Evolutionary conservation across 139 green algal genomes (phyloP), one percentile per base, ranked within the genome.

Genomic region (Chlamydomonas sp.): DNA sequence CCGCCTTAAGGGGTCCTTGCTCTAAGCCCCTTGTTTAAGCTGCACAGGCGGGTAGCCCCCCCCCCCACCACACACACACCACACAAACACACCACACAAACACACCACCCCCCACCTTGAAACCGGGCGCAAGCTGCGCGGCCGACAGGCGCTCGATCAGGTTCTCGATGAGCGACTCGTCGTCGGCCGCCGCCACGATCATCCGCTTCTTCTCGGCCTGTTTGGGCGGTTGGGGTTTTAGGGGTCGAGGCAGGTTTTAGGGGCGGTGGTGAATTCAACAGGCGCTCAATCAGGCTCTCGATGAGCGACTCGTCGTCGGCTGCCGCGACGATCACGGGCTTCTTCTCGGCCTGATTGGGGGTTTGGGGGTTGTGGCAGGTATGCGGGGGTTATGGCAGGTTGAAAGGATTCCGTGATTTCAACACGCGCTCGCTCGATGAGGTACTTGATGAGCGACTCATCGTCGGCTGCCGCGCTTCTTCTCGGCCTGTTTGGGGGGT

Each of bases 301-400:
- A 96, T 90, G 1, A 92, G 67, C 0, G 57, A 38, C 26, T 93
- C 84, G 61, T 95, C 89, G 64, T 94, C 85, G 20, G 67, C 60
- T 68, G 60, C 26, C 8, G 24, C 10, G n/a, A 30, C 13, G 30
- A 47, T 16, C 8, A 20, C 39, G 22, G 13, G 13, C 60, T 68
- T 68, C 10, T 64, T 20, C 8, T 20, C 54, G 20, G 54, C 47
- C 33, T 69, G 59, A 31, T n/a, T n/a, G n/a, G n/a, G n/a, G n/a
- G n/a, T n/a, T n/a, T n/a, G n/a, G n/a, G n/a, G n/a, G n/a, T n/a
- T n/a, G n/a, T n/a, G n/a, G n/a, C n/a, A n/a, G n/a, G n/a, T n/a
- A n/a, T n/a, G n/a, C n/a, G n/a, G n/a, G n/a, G n/a, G n/a, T n/a
- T n/a, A n/a, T n/a, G n/a, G n/a, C n/a, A n/a, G n/a, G n/a, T n/a